These are phyloP conservation scores for Wallacemonas collosoma DNA, from an alignment of 208 protist species.

Conservation along the genomic window DNA sequence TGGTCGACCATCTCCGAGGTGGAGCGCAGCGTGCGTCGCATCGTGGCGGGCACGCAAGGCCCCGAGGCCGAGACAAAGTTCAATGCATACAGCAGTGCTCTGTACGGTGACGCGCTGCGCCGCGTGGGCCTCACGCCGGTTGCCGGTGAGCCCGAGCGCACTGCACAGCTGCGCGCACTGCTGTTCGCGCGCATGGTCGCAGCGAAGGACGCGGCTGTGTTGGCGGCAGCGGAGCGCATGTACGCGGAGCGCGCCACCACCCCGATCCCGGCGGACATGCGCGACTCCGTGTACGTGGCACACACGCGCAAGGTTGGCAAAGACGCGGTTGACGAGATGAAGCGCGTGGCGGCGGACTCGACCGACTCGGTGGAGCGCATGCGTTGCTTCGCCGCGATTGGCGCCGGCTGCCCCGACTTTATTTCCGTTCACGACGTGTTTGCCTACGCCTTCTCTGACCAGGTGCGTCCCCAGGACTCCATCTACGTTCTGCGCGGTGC, in stretches of 20 bases:
- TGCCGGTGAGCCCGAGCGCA: constrained; percentile 32
- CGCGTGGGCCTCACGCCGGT: constrained; percentile 31
- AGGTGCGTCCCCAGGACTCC: constrained; percentile 64
- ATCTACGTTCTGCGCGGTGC: constrained; percentile 53
- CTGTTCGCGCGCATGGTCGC: constrained; percentile 56
- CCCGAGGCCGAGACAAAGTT: constrained; percentile 35
- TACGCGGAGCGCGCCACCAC: constrained; percentile 42
- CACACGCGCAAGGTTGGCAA: constrained; percentile 33
- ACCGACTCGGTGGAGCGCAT: constrained; percentile 57
- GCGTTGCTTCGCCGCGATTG: constrained; percentile 53
- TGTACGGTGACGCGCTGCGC: constrained; percentile 50
- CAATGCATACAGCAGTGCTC: constrained; percentile 49
- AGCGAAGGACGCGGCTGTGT: constrained; percentile 31
- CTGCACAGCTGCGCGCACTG: constrained; percentile 39
- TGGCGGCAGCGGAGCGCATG: constrained; percentile 34
- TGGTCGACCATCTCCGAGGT: constrained; percentile 44
- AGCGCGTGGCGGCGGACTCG: constrained; percentile 36
- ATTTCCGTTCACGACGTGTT: constrained; percentile 47
- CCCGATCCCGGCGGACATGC: constrained; percentile 56
- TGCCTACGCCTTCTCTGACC: constrained; percentile 69
- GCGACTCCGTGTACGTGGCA: constrained; percentile 41
- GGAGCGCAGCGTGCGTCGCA: constrained; percentile 41
- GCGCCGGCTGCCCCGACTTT: constrained; percentile 28
- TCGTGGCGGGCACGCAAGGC: constrained; percentile 35
- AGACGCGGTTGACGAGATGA: constrained; percentile 49